Base-by-base conservation (phyloP, 257 asterid genomes). In the Rehmannia glutinosa region DNA sequence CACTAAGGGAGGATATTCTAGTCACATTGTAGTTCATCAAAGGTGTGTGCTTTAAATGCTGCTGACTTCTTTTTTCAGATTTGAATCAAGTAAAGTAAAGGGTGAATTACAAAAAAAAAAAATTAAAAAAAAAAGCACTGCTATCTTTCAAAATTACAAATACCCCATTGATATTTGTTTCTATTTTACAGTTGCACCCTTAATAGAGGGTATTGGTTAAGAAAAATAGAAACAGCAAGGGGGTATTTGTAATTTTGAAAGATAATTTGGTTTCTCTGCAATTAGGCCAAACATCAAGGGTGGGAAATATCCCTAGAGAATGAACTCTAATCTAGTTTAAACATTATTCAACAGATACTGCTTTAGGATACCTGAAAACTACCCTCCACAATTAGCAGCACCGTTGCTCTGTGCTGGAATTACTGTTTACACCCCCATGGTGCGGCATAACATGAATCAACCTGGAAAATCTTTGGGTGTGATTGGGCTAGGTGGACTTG, bases 381-480 rank as follows among this genome's bases (percentile, higher is more conserved):
- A 84, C 55, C 96, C 99, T 1, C 88, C 78, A 49, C 83, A 79
- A 50, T 68, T 72, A 49, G 97, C 97, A 32, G 97, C 97, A 39
- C 99, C 99, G 1, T 81, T 92, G 78, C 83, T 92, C 0, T 92
- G 98, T 75, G 98, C 98, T 61, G 98, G 98, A 50, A 90, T 93
- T 61, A 93, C 97, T 8, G 96, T 88, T 38, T 93, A 84, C 75
- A 60, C 91, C 58, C 99, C 99, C 16, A 93, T 93, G 97, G 68
- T 88, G 41, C 70, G 85, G 55, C 91, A 90, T 66, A 82, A 81
- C 75, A 93, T 93, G 97, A 87, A 90, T 52, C 96, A 82, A 64
- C 86, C 94, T 0, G 99, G 96, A 7, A 93, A 93, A 64, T 85
- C 96, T 16, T 70, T 93, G 60, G 99, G 99, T 46, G 89, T 93